phyloP scores from a whole-genome alignment of 805 yeast species.

The baker's yeast (Saccharomyces cerevisiae) region DNA sequence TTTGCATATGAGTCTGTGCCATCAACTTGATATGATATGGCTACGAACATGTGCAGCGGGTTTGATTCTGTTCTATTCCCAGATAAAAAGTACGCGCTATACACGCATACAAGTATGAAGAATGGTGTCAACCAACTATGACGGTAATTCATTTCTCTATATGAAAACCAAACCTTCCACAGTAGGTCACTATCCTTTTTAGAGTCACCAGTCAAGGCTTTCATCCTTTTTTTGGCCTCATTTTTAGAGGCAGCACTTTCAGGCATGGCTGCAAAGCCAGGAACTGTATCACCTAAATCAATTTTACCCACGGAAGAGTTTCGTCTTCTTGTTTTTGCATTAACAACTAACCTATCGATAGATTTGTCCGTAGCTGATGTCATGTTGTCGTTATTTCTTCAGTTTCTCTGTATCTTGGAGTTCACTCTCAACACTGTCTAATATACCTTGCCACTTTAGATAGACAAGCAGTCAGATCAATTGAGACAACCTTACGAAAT shows the following conservation, averaged over 20 bases:
- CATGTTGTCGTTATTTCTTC: not conserved
- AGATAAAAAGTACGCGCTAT: slow-evolving; percentile 43
- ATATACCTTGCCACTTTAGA: not conserved
- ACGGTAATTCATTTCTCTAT: slow-evolving; percentile 47
- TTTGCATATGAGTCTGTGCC: slow-evolving; percentile 69
- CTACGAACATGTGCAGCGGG: slow-evolving; percentile 53
- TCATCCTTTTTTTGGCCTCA: slow-evolving; percentile 32
- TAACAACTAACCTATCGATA: slow-evolving; percentile 5
- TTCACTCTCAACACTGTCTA: not conserved
- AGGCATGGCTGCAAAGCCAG: slow-evolving; percentile 53
- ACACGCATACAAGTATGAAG: slow-evolving; percentile 36
- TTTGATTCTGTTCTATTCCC: slow-evolving; percentile 53
- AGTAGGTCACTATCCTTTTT: slow-evolving; percentile 46
- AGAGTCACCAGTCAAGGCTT: slow-evolving; percentile 26
- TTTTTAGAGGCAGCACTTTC: slow-evolving; percentile 37
- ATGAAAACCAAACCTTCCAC: slow-evolving; percentile 47
- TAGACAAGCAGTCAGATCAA: not conserved
- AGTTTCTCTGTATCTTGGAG: not conserved
- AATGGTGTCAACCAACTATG: slow-evolving; percentile 70
- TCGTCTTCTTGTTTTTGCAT: slow-evolving; percentile 35
- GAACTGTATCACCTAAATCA: slow-evolving; percentile 62
- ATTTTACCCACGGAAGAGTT: slow-evolving; percentile 70
- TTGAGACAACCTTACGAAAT: not conserved
- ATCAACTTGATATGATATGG: slow-evolving; percentile 54
- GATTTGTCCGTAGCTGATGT: not conserved